These are phyloP conservation scores for Xylariaceae sp. DNA, from an alignment of 2,329 filamentous ascomycete genomes.

Conservation along the genomic window DNA sequence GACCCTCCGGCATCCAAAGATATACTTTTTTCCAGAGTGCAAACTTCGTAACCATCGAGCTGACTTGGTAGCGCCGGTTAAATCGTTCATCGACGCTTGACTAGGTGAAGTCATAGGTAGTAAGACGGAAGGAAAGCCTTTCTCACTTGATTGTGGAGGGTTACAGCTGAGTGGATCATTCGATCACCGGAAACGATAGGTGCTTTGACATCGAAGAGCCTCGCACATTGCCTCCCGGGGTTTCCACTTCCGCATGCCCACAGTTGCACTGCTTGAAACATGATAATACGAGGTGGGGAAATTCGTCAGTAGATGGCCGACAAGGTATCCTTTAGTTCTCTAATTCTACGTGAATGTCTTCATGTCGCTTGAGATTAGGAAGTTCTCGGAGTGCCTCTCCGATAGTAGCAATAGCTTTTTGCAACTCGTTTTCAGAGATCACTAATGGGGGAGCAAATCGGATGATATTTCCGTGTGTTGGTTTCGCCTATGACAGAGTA, in stretches of 20 bases:
- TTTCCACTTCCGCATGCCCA: neutral
- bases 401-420: constrained; percentile 75
- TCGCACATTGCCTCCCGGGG: neutral
- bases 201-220: neutral
- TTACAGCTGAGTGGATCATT: constrained; percentile 5
- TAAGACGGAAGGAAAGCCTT: too few relatives aligned
- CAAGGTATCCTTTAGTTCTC: constrained; percentile 19
- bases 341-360: constrained; percentile 29
- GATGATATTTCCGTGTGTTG: constrained; percentile 98
- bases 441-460: constrained; percentile 94
- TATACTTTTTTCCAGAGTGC: too few relatives aligned
- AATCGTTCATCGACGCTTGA: too few relatives aligned
- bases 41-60: too few relatives aligned
- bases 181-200: too few relatives aligned
- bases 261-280: constrained; percentile 5
- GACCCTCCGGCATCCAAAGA: too few relatives aligned
- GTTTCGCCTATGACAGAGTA: constrained; percentile 71
- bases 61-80: too few relatives aligned
- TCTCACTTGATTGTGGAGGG: constrained; percentile 1
- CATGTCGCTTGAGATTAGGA: constrained; percentile 56
- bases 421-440: constrained; percentile 84
- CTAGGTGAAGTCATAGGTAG: too few relatives aligned
- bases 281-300: constrained; percentile 14
- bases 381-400: constrained; percentile 78
- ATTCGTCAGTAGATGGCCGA: neutral